phyloP scores from a whole-genome alignment of 2,329 filamentous ascomycete genomes.

The Zymoseptoria passerinii region DNA sequence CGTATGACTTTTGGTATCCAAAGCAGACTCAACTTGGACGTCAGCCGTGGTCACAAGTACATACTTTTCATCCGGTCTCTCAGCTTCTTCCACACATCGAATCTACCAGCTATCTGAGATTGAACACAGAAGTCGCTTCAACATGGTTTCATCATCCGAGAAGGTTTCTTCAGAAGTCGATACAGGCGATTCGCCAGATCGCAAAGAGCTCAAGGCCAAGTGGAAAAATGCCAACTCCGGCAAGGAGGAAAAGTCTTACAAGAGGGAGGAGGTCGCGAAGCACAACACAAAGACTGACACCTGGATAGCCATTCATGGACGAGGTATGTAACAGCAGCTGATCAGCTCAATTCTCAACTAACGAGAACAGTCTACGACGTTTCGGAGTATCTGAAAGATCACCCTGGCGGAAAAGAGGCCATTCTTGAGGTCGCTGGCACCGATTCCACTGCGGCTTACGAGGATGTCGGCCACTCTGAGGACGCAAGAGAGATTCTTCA shows the following conservation, averaged over 20 bases:
- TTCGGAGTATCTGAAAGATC: slow-evolving; percentile 88
- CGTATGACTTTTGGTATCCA: no score
- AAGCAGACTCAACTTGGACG: no score
- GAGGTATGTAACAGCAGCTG: slow-evolving; percentile 23
- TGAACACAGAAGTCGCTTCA: neutral
- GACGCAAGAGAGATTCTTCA: slow-evolving; percentile 38
- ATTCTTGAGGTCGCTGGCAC: slow-evolving; percentile 94
- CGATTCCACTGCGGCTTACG: slow-evolving; percentile 86
- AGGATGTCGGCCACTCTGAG: slow-evolving; percentile 60
- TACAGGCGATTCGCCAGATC: slow-evolving; percentile 2
- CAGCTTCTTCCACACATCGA: no score
- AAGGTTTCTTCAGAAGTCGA: no score
- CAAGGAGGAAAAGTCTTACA: slow-evolving; percentile 57
- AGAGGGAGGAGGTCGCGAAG: slow-evolving; percentile 84
- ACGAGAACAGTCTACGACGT: slow-evolving; percentile 62
- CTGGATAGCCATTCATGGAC: slow-evolving; percentile 96
- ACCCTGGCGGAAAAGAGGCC: slow-evolving; percentile 87
- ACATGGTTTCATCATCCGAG: no score
- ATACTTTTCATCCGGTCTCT: no score
- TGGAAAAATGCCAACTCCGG: slow-evolving; percentile 55
- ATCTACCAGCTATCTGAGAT: neutral
- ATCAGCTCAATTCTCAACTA: neutral
- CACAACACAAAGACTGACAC: slow-evolving; percentile 94
- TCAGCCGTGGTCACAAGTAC: no score
- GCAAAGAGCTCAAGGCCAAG: slow-evolving; percentile 19